Conservation (phyloP, 2,329 filamentous ascomycete genomes). For the Fusarium stilboides region DNA sequence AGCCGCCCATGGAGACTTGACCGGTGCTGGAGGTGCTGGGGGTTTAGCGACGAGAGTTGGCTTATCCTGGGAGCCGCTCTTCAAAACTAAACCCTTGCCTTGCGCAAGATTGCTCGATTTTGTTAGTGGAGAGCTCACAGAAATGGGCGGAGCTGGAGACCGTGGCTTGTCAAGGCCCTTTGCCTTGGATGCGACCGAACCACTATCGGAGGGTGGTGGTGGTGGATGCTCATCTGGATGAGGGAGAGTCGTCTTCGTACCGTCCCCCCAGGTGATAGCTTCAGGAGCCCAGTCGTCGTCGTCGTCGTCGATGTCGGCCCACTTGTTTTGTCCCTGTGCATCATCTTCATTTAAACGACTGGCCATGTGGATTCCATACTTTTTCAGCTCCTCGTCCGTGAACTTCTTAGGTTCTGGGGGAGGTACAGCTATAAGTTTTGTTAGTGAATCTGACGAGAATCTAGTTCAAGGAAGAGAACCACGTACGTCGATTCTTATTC, state of each 20-base stretch:
- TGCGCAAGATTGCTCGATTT: conserved; percentile 65
- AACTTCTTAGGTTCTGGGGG: conserved; percentile 83
- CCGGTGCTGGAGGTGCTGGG: conserved; percentile 75
- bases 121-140: conserved; percentile 58
- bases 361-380: conserved; percentile 89
- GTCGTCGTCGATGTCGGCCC: conserved; percentile 92
- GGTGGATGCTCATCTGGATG: conserved; percentile 68
- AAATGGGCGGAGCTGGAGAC: conserved; percentile 59
- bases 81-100: conserved; percentile 75
- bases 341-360: conserved; percentile 84
- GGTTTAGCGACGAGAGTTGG: conserved; percentile 82
- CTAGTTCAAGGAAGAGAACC: conserved; percentile 12
- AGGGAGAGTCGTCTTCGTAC: conserved; percentile 84
- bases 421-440: conserved; percentile 65
- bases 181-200: conserved; percentile 41
- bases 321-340: conserved; percentile 81
- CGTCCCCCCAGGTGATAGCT: conserved; percentile 89
- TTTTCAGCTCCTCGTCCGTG: conserved; percentile 89
- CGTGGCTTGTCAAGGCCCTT: conserved; percentile 60
- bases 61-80: conserved; percentile 76
- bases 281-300: conserved; percentile 91
- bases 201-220: conserved; percentile 50
- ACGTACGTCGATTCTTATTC: conserved; percentile 90
- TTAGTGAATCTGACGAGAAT: conserved; percentile 32
- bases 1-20: conserved; percentile 92